These are phyloP conservation scores for Thielaviopsis populi DNA, from an alignment of 2,329 filamentous ascomycete genomes.

Conservation along the genomic window DNA sequence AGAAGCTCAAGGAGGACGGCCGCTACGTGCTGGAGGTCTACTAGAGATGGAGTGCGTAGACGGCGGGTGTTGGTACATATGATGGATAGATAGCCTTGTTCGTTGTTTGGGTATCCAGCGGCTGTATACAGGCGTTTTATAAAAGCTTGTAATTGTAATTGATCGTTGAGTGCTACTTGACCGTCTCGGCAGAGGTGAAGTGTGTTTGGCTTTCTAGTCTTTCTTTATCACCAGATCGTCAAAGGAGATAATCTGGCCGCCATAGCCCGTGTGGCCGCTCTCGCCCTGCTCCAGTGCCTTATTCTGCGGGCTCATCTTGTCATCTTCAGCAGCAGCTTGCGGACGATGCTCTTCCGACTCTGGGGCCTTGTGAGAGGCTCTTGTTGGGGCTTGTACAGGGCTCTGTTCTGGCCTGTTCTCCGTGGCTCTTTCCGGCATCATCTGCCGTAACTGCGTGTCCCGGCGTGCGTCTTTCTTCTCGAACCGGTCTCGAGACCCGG, in stretches of 20 bases:
- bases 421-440: neutral
- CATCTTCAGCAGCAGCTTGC: constrained; percentile 23
- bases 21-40: constrained; percentile 96
- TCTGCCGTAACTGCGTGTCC: neutral
- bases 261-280: constrained; percentile 24
- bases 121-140: neutral
- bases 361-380: neutral
- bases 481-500: neutral
- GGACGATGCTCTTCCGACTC: neutral
- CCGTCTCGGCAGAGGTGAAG: neutral
- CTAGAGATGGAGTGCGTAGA: constrained; percentile 31
- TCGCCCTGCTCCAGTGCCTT: constrained; percentile 9
- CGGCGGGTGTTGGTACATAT: neutral
- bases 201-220: neutral
- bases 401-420: neutral
- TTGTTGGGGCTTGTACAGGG: neutral
- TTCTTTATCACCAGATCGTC: constrained; percentile 23
- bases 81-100: neutral
- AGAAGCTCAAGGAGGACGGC: constrained; percentile 86
- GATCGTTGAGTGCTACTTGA: neutral
- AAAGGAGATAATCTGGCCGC: constrained; percentile 24
- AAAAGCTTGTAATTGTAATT: neutral
- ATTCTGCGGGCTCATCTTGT: constrained; percentile 21
- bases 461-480: neutral
- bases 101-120: neutral